These are phyloP conservation scores for Polychaeton citri DNA, from an alignment of 2,329 filamentous ascomycete genomes.

Conservation along the genomic window DNA sequence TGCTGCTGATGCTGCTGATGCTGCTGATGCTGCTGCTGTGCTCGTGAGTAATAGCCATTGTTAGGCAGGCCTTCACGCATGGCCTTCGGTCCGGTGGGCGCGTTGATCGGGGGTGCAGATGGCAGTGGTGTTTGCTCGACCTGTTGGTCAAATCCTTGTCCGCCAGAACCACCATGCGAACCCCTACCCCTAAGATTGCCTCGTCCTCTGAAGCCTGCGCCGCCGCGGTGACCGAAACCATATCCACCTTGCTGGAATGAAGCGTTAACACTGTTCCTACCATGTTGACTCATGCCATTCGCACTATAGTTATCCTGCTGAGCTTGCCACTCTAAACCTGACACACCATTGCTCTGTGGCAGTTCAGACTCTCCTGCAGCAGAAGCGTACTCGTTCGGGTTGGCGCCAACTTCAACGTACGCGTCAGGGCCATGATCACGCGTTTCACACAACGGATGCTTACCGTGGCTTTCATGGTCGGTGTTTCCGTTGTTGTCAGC, in stretches of 20 bases:
- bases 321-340: neutral
- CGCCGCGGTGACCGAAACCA: neutral
- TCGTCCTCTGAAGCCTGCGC: neutral
- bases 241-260: too few species aligned
- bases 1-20: conserved; percentile 5
- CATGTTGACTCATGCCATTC: too few species aligned
- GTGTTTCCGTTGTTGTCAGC: conserved; percentile 1
- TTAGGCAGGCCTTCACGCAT: conserved; percentile 84
- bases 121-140: conserved; percentile 5
- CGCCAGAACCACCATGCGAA: conserved; percentile 28
- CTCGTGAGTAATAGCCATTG: conserved; percentile 46
- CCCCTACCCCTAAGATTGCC: conserved; percentile 7
- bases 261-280: too few species aligned
- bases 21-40: conserved; percentile 4
- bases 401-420: conserved; percentile 1
- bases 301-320: neutral
- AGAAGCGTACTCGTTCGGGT: neutral
- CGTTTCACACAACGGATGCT: neutral
- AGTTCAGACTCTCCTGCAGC: neutral
- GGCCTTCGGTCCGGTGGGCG: conserved; percentile 84
- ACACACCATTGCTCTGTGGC: neutral
- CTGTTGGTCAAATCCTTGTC: conserved; percentile 2
- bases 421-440: conserved; percentile 1
- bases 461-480: conserved; percentile 3
- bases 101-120: conserved; percentile 31